Evolutionary conservation across 164 flowering plant species (phyloP), one percentile per base, ranked within the genome.

Genomic region (Vitis rupestris): DNA sequence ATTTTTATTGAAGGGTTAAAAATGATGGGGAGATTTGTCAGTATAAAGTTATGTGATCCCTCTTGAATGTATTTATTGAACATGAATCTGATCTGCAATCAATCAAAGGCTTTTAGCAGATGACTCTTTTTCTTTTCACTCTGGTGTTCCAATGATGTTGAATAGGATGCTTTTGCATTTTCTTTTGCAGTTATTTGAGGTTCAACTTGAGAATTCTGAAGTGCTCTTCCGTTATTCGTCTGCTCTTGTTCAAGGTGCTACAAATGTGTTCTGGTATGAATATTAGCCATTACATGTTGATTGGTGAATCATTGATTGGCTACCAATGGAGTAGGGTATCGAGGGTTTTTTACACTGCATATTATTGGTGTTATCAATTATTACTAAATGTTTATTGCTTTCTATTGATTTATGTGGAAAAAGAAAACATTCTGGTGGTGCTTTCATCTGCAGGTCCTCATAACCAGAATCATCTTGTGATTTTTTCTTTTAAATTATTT

Each of bases 161-260:
- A 59, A 8, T 10, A 61, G 19, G 55, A n/a, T 51, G n/a, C 69
- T 10, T 16, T 64, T 62, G 50, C 65, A 50, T 68, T 51, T 19
- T 61, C 23, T 73, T 47, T 68, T 82, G 85, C 90, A 96, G 99
- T 75, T 96, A 23, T 91, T 96, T 84, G 98, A 96, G 82, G 91
- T 85, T 79, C 86, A 89, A 75, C 78, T 87, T 70, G 92, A 91
- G 55, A 86, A 80, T 79, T 59, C 91, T 62, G 99, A 90, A 59
- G 86, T 84, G 47, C 90, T 81, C 54, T 86, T 91, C n/a, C 94
- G 98, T 17, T 91, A 88, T 72, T 91, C 99, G 48, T 93, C 92
- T 64, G 99, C 99, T 50, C 95, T 96, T 77, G 97, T 91, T 72
- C 90, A 96, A 84, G 99, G 99, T 74, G 93, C 98, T 70, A 81